Base-by-base conservation (phyloP, 1,284 basidiomycete species). In the Apiotrichum veenhuisii region DNA sequence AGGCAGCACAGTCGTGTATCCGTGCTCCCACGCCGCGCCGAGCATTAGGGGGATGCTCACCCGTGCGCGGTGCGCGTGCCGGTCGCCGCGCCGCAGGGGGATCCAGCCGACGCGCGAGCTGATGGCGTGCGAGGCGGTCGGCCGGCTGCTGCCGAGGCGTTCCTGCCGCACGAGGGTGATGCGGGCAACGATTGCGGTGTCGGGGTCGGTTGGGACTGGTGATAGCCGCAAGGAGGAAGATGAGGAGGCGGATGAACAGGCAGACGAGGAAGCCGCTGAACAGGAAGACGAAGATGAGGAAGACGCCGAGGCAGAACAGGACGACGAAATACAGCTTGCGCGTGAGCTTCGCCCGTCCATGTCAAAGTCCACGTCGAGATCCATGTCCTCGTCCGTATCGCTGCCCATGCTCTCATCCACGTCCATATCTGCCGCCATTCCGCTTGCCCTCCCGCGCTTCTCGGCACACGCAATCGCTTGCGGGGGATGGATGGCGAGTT, bases 141-240 rank as follows among this genome's bases (percentile, higher is more conserved):
- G 9, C 14, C 18, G n/a, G n/a, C 20, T 22, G 27, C 1, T 42
- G 27, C 20, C 40, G 11, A 55, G 44, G 52, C 48, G 41, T 26
- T 64, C 61, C 10, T 55, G 51, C 25, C 61, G 57, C 26, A 59
- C 51, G 15, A 64, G 53, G 4, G 65, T 54, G 17, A 68, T 51
- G 17, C 66, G 59, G 20, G 71, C 54, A 34, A 69, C 44, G 10
- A 71, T 55, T 25, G 67, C 65, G 43, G 55, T 46, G 26, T 37
- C 12, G 27, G 9, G 20, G n/a, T 22, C 3, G 20, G 3, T 20
- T 20, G 8, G 37, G 37, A n/a, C n/a, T n/a, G n/a, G n/a, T n/a
- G 37, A 20, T 2, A 18, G 40, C 18, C 11, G 3, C 9, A 41
- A 2, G 40, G 3, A n/a, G 15, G 17, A 5, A 18, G 37, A 5